Percentiles rank a stretch among this genome's conserved stretches.
These are phyloP conservation scores for Teunomyces panamensis DNA, from an alignment of 805 yeast species.

Conservation along the genomic window DNA sequence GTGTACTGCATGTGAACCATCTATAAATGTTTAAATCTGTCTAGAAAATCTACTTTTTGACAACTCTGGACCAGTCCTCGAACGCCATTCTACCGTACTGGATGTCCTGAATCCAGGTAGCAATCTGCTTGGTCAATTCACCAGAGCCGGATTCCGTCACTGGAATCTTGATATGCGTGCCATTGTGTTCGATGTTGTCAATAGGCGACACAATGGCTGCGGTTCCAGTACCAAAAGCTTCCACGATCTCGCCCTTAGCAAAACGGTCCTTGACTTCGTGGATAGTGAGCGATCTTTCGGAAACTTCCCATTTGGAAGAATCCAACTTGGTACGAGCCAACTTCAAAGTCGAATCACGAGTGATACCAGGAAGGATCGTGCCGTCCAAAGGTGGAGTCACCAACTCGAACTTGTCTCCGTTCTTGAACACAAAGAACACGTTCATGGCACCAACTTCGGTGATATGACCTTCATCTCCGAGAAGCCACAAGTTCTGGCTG, in stretches of 20 bases:
- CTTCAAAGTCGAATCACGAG: conserved; percentile 84
- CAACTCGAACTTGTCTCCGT: conserved; percentile 77
- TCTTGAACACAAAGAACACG: conserved; percentile 79
- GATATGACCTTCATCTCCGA: conserved; percentile 79
- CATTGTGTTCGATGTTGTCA: conserved; percentile 78
- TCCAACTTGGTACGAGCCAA: conserved; percentile 75
- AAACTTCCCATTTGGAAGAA: conserved; percentile 72
- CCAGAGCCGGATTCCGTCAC: conserved; percentile 78
- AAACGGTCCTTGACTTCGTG: conserved; percentile 77
- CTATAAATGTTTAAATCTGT: not conserved
- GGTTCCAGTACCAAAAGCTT: conserved; percentile 96
- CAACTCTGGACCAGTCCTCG: conserved; percentile 49
- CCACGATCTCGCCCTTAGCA: conserved; percentile 75
- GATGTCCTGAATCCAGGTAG: conserved; percentile 80
- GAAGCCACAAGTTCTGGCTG: conserved; percentile 95
- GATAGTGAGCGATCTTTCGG: conserved; percentile 81
- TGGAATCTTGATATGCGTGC: conserved; percentile 72
- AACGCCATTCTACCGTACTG: conserved; percentile 84
- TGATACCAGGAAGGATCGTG: conserved; percentile 94
- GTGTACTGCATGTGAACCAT: no score
- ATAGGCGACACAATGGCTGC: conserved; percentile 97
- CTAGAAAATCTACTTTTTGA: not conserved
- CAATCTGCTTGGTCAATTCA: conserved; percentile 69
- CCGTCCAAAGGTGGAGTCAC: conserved; percentile 97
- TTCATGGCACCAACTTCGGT: conserved; percentile 99